A percentile compares a stretch with the other conserved stretches of the same genome.
Evolutionary conservation across 75 land plant species (phyloP).

Genomic region (Pinus albicaulis): DNA sequence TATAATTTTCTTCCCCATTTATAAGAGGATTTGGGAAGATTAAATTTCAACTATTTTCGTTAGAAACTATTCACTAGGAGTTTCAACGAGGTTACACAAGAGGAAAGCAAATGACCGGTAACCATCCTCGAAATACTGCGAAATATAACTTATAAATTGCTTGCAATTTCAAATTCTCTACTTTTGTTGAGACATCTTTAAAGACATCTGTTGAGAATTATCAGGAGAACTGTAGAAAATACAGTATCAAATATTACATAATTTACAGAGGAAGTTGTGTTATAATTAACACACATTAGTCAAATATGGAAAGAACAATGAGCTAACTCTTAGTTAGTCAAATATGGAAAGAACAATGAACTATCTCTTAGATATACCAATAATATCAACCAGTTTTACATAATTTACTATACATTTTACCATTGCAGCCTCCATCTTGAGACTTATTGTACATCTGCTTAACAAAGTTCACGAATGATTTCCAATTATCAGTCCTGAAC

Average conservation of each 20-base stretch:
- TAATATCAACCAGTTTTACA: slow-evolving; percentile 7
- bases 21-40: no score
- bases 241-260: not conserved
- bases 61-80: not conserved
- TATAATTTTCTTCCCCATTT: not conserved
- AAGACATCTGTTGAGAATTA: not conserved
- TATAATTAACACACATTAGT: slow-evolving; percentile 7
- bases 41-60: not conserved
- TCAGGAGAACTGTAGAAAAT: not conserved
- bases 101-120: not conserved
- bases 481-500: slow-evolving; percentile 37
- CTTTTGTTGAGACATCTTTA: not conserved
- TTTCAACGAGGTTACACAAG: not conserved
- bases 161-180: not conserved
- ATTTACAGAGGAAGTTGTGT: slow-evolving; percentile 1
- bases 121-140: not conserved
- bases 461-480: slow-evolving; percentile 36
- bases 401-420: slow-evolving; percentile 12
- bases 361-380: not conserved
- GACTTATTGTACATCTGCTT: slow-evolving; percentile 27
- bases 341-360: slow-evolving; percentile 1
- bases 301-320: not conserved
- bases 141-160: not conserved
- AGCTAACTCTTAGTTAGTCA: not conserved
- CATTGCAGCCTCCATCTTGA: slow-evolving; percentile 15